phyloP scores from a whole-genome alignment of 139 green algal species.

The Trebouxia sp. region DNA sequence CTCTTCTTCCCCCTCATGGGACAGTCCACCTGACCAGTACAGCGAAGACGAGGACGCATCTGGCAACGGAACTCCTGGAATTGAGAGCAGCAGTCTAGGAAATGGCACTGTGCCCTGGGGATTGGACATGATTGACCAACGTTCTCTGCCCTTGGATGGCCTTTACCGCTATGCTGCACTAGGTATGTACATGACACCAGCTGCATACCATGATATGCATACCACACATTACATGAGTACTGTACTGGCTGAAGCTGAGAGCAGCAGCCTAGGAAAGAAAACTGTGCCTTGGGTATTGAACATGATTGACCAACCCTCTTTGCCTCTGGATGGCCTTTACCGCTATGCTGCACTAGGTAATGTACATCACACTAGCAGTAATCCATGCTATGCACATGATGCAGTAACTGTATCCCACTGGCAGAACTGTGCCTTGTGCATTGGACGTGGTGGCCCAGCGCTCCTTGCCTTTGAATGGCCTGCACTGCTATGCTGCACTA shows the following conservation, averaged over 20 bases:
- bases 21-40: neutral
- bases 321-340: no score
- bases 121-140: conserved; percentile 5
- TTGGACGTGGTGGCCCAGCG: no score
- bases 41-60: neutral
- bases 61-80: neutral
- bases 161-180: neutral
- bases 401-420: neutral
- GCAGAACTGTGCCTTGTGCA: neutral
- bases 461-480: no score
- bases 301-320: no score
- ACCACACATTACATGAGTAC: neutral
- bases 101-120: neutral
- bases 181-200: neutral
- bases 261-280: no score
- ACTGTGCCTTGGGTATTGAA: neutral
- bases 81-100: conserved; percentile 1
- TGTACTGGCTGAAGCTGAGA: no score
- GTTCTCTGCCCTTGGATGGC: neutral
- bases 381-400: neutral
- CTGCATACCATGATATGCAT: neutral
- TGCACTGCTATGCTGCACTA: no score
- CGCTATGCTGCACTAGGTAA: neutral
- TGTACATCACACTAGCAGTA: neutral
- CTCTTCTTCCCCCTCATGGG: neutral